Evolutionary conservation across 106 monocot genomes (phyloP).

Genomic region (Alisma plantagoaquatica): DNA sequence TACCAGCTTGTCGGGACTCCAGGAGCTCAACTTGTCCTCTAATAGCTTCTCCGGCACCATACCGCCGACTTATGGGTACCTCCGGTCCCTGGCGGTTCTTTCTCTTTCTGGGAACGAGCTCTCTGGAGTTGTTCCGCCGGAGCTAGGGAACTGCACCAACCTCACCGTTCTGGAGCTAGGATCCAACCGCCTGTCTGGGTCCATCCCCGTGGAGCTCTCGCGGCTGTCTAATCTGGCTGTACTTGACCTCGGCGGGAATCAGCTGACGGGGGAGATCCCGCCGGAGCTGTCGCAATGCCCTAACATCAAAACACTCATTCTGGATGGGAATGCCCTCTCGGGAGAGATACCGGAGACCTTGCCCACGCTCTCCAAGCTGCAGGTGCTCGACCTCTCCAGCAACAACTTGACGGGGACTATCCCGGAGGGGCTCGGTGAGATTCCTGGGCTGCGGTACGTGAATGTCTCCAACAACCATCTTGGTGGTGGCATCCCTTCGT

Average conservation of each 20-base stretch:
- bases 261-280: conserved; percentile 57
- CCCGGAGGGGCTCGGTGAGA: conserved; percentile 23
- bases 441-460: conserved; percentile 30
- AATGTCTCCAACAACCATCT: conserved; percentile 68
- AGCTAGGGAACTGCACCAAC: conserved; percentile 63
- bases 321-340: conserved; percentile 54
- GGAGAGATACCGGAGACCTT: conserved; percentile 20
- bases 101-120: conserved; percentile 59
- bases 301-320: conserved; percentile 19
- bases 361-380: conserved; percentile 14
- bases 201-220: conserved; percentile 43
- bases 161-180: conserved; percentile 54
- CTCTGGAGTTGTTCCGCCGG: conserved; percentile 52
- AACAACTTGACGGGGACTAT: conserved; percentile 60
- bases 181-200: conserved; percentile 43
- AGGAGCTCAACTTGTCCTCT: conserved; percentile 45
- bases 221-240: conserved; percentile 29
- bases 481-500: conserved; percentile 50
- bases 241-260: conserved; percentile 62
- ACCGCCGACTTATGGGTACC: conserved; percentile 56
- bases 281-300: conserved; percentile 44
- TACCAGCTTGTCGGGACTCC: conserved; percentile 61
- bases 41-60: conserved; percentile 63
- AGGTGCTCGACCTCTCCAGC: conserved; percentile 25
- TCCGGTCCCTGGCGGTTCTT: conserved; percentile 48